Evolutionary conservation across 306 rosid genomes (phyloP).

Genomic region (Mucuna pruriens): DNA sequence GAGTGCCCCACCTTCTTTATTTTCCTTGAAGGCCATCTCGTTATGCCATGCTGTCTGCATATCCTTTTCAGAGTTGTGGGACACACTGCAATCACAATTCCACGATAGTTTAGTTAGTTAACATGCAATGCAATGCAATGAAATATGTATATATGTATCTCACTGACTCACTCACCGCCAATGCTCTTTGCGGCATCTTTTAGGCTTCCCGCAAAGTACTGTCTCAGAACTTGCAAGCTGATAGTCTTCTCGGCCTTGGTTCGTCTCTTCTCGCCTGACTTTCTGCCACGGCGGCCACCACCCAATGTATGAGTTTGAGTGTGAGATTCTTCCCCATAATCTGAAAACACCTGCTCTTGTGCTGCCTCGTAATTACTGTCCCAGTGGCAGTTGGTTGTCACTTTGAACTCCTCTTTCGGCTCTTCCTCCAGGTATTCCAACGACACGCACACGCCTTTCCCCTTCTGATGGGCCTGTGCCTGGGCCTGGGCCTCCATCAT

Average conservation of each 20-base stretch:
- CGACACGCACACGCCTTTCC: conserved; percentile 53
- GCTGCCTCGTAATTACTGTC: neutral
- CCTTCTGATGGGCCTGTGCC: conserved; percentile 40
- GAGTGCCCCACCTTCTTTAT: conserved; percentile 76
- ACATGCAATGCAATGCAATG: too few species aligned
- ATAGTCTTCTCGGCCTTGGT: conserved; percentile 71
- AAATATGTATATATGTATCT: too few species aligned
- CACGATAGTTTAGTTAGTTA: too few species aligned
- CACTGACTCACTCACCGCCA: conserved; percentile 50
- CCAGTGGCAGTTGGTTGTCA: conserved; percentile 55
- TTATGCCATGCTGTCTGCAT: conserved; percentile 75
- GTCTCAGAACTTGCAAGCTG: conserved; percentile 62
- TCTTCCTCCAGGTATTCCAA: conserved; percentile 53
- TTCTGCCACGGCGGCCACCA: conserved; percentile 50
- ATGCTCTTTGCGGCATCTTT: conserved; percentile 54
- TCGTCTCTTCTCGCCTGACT: conserved; percentile 60
- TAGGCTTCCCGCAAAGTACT: conserved; percentile 57
- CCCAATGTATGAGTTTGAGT: conserved; percentile 11
- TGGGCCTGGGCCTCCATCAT: conserved; percentile 59
- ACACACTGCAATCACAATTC: conserved; percentile 50
- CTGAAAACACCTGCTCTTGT: conserved; percentile 29
- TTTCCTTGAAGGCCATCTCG: conserved; percentile 73
- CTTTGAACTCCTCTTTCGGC: conserved; percentile 56
- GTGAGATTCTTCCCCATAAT: conserved; percentile 48
- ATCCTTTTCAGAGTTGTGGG: conserved; percentile 79